Base-by-base conservation (phyloP, 768 basidiomycete genomes). In the Boletus subparvulus region DNA sequence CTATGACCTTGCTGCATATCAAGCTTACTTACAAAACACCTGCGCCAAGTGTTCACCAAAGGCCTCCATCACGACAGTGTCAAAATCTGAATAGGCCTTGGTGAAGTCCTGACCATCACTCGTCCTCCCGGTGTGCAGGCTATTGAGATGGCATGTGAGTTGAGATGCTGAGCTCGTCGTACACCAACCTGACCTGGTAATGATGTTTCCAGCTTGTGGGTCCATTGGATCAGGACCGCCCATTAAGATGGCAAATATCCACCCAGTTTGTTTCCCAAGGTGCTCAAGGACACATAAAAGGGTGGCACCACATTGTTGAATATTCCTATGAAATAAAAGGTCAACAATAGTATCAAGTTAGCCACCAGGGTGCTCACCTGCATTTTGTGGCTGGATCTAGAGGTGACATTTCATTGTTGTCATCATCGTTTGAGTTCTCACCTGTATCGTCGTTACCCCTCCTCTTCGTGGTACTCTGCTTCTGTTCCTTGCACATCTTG, bases 211-310 rank as follows among this genome's bases (percentile, higher is more conserved):
- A 16, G 36, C 43, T 30, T 50, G 14, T 14, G 46, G n/a, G 10
- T 37, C 36, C 14, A 39, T 21, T 6, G 50, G 37, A 28, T 51
- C 50, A 2, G 35, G 42, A 19, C 55, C 55, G 24, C 55, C 55
- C 55, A 56, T 56, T 6, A 56, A 37, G 10, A 56, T 7, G 2
- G 43, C 30, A 24, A 56, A 56, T 12, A 12, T 45, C 49, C 49
- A 56, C n/a, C 49, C 44, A 1, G 55, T 52, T 24, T 47, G 33
- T n/a, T 19, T 21, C 3, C 16, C 42, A 24, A 56, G 14, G 16
- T 51, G 49, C 4, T 42, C n/a, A 3, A 56, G 33, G 26, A 56
- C 37, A 11, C 32, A 26, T 16, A 37, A 32, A 3, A 56, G 55
- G 17, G 55, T 33, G 9, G 50, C 6, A 9, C 30, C 42, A 30